Evolutionary conservation across 1,284 basidiomycete genomes (phyloP), one percentile per base, ranked within the genome.

Genomic region (Chalciporus sp.): DNA sequence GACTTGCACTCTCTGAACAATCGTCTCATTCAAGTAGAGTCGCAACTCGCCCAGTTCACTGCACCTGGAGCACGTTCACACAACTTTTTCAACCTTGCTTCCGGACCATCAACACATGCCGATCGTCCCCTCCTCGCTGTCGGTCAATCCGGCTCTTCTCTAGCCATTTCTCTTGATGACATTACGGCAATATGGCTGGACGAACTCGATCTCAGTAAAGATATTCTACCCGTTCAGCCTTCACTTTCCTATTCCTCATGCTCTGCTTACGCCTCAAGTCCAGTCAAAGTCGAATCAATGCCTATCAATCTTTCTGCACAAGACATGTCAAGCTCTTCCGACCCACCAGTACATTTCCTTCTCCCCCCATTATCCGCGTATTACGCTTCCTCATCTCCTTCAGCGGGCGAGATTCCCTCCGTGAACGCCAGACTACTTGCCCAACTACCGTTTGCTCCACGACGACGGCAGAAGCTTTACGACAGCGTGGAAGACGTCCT

Each of bases 1-100:
- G 89, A 91, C 69, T 76, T 92, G 2, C 89, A 91, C 65, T 88
- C 88, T 2, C 77, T 92, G 33, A 88, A 91, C 65, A 91, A 90
- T 66, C 82, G 88, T 9, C 77, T 91, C 27, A 81, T 87, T 35
- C 78, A 81, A 55, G 78, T 90, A 55, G 81, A 81, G 65, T 72
- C 74, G 3, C 72, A 76, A 50, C 67, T 88, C 23, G 76, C 79
- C 3, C 76, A 81, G 57, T 66, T 86, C 14, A 78, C 78, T 11
- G 71, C 74, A 4, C 69, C 67, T 0, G 67, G 67, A 67, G 75
- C 47, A 68, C 78, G 66, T 59, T 70, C 52, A 56, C 74, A 47
- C 73, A 73, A 61, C 63, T 74, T 60, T 68, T 73, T 68, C 68
- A 16, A 73, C 69, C 60, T 58, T 8, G 66, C 70, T 2, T 59